Base-by-base conservation (phyloP, 1,284 basidiomycete genomes). In the Taiwanofungus camphoratus region DNA sequence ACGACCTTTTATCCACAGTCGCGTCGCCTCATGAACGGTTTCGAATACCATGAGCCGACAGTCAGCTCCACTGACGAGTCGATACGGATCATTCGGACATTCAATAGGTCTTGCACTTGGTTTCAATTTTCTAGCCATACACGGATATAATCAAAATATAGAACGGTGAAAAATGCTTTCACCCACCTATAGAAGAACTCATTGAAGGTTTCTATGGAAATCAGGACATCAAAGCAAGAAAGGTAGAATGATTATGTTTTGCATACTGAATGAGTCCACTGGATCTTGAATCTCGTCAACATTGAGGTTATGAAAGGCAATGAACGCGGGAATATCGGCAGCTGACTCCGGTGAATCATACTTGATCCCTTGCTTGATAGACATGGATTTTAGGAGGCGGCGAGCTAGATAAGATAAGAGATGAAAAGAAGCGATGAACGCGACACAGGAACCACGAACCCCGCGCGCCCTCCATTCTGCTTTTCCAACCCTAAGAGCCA, bases 1-100 rank as follows among this genome's bases (percentile, higher is more conserved):
- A 19, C 92, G 81, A 0, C 95, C 96, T 60, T 99, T 99, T 68
- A 99, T 96, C 95, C 96, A 99, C 4, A 99, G 67, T 18, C 73
- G 70, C 1, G 91, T 97, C 1, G 96, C 94, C 42, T 91, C 87
- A 36, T 64, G 69, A 6, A 97, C 82, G 0, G 79, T 85, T 58
- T 88, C 83, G 62, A 98, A 99, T 0, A 84, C 82, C 87, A 97
- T 95, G 55, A 97, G 77, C 20, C 95, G 82, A 60, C 92, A 97
- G 68, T 99, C 95, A 0, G 95, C 95, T 19, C 82, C 82, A 39
- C 86, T 90, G 39, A 97, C 90, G 18, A 97, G 70, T 7, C 85
- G 78, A 27, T 68, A 73, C 0, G 87, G 80, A 56, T 98, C 79
- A 0, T 87, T 76, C 0, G 82, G 84, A 13, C 70, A 66, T 36